Evolutionary conservation across 805 yeast species (phyloP).

Genomic region (Candida fluviatilis): DNA sequence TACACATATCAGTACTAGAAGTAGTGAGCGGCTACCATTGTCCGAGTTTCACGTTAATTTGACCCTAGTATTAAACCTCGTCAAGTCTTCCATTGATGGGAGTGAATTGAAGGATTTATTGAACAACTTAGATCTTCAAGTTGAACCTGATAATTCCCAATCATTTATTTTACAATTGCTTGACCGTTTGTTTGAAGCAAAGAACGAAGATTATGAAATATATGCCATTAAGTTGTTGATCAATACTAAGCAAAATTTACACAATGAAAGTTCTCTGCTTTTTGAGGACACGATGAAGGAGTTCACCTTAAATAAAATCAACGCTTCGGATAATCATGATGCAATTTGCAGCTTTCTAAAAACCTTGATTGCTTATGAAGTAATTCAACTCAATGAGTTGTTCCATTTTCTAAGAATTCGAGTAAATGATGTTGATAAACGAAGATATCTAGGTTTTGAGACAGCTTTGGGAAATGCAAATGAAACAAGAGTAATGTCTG

Average conservation of each 20-base stretch:
- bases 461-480: neutral
- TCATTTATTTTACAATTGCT: neutral
- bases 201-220: conserved; percentile 5
- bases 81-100: conserved; percentile 8
- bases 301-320: conserved; percentile 1
- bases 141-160: neutral
- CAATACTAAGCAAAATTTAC: conserved; percentile 2
- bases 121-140: neutral
- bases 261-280: neutral
- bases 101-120: conserved; percentile 15
- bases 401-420: neutral
- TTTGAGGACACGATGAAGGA: conserved; percentile 1
- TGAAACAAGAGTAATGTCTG: conserved; percentile 1
- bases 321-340: neutral
- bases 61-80: conserved; percentile 13
- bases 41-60: conserved; percentile 26
- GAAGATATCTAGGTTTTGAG: neutral
- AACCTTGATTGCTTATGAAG: conserved; percentile 7
- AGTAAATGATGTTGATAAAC: neutral
- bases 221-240: conserved; percentile 6
- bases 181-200: neutral
- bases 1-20: conserved; percentile 1
- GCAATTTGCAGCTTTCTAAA: conserved; percentile 4
- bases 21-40: conserved; percentile 6
- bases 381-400: conserved; percentile 6